Evolutionary conservation across 2,329 filamentous ascomycete genomes (phyloP), one percentile per base, ranked within the genome.

Genomic region (Colletotrichum cuscutae): DNA sequence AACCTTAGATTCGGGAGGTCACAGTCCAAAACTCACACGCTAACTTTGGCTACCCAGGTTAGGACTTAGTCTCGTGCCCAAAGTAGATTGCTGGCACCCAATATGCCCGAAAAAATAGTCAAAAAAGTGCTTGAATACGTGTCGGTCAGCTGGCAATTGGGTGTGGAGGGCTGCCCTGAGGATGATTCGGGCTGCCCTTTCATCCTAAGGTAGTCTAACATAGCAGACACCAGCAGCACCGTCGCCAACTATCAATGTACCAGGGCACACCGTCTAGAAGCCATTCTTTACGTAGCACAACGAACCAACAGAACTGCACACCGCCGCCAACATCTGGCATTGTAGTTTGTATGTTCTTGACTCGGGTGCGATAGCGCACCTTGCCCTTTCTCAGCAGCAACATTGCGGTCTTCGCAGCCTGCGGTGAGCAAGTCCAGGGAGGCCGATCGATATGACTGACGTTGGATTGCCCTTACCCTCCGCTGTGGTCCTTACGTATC

Each of bases 261-360:
- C 59, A 59, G n/a, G 54, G 37, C 13, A 32, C 57, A 46, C 56
- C 65, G 65, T 54, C 35, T 68, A 30, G 52, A 68, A 15, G 65
- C 65, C 65, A 54, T 49, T 22, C n/a, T 4, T 19, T 42, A 42
- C 37, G 42, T 49, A 49, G 42, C 8, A 49, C 42, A 22, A 49
- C 15, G 52, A 37, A 35, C 12, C 19, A 46, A 42, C 49, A 65
- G 64, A 59, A 69, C 70, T 70, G 19, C 60, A 65, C 70, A 72
- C 70, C 70, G 70, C 70, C 58, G 70, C 66, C 60, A 65, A 19
- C 35, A 35, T 28, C 19, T 56, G 59, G 59, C 70, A 64, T 65
- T 60, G 54, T 54, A 37, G 11, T 46, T 58, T 52, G 46, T 9
- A 42, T 35, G n/a, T n/a, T 28, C 49, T 63, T 68, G 53, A 58